phyloP scores from a whole-genome alignment of 371 early-diverging fungal species.

The Mortierella polycephala region DNA sequence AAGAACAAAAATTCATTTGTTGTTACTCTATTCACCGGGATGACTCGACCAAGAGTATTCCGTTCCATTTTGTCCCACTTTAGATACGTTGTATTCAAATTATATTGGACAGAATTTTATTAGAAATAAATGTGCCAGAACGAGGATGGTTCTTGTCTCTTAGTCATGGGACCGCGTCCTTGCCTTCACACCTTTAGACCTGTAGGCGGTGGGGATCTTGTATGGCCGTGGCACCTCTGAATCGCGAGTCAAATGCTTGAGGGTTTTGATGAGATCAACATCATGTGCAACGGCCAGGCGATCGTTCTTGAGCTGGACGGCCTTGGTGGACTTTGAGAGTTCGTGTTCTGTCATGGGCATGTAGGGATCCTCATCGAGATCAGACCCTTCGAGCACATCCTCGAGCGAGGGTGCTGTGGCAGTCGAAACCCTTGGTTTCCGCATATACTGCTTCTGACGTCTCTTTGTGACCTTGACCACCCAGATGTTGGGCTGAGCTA shows the following conservation, averaged over 20 bases:
- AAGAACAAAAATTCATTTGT: constrained; percentile 20
- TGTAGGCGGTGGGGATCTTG: no score
- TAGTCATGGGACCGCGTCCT: constrained; percentile 4
- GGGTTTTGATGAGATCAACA: constrained; percentile 7
- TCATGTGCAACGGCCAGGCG: constrained; percentile 30
- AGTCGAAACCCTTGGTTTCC: constrained; percentile 4
- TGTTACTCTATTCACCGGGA: constrained; percentile 28
- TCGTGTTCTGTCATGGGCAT: constrained; percentile 45
- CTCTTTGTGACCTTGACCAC: constrained; percentile 41
- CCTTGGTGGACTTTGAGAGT: constrained; percentile 42
- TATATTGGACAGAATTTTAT: not conserved
- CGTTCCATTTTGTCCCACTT: not conserved
- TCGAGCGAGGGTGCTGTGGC: constrained; percentile 13
- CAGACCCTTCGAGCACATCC: constrained; percentile 15
- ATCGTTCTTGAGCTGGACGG: constrained; percentile 42
- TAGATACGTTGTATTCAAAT: not conserved
- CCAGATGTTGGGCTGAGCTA: constrained; percentile 24
- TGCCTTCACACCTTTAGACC: not conserved
- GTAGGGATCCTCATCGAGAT: constrained; percentile 10
- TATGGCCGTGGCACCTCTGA: not conserved
- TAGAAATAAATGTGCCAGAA: not conserved
- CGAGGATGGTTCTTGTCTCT: not conserved
- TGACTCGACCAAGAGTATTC: constrained; percentile 8
- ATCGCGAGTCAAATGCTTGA: not conserved
- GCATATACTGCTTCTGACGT: constrained; percentile 3